phyloP scores from a whole-genome alignment of 768 basidiomycete species.

The Tulasnella sp. region DNA sequence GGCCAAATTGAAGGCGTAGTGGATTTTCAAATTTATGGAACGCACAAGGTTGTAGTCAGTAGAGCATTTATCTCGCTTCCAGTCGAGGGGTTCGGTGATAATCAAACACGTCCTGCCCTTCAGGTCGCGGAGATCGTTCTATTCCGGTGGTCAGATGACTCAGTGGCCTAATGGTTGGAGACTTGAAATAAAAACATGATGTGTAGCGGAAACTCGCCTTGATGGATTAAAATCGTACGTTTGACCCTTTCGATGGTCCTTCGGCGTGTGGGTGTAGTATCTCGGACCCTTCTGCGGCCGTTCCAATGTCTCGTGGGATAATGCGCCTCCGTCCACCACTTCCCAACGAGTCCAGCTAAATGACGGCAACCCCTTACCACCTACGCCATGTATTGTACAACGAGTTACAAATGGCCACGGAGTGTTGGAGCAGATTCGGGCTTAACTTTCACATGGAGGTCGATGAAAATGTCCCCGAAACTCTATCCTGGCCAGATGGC shows the following conservation, averaged over 20 bases:
- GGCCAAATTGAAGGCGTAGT: background rate
- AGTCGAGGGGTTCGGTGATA: too few species aligned
- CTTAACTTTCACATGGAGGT: background rate
- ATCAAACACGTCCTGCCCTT: background rate
- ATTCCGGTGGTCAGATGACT: too few species aligned
- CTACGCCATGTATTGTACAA: background rate
- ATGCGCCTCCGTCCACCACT: background rate
- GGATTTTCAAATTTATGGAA: background rate
- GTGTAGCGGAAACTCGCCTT: too few species aligned
- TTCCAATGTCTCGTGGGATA: too few species aligned
- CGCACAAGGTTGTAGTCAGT: conserved; percentile 57
- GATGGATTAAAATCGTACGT: too few species aligned
- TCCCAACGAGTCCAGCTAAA: background rate
- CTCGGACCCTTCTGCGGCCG: too few species aligned
- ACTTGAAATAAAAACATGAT: too few species aligned
- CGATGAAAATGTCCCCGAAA: background rate
- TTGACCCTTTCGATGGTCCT: too few species aligned
- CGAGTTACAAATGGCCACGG: background rate
- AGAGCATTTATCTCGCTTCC: conserved; percentile 45
- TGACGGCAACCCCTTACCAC: background rate
- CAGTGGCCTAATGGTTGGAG: too few species aligned
- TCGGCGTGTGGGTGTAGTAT: too few species aligned
- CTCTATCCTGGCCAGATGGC: background rate
- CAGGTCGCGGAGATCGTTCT: too few species aligned
- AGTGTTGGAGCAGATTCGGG: background rate